Base-by-base conservation (phyloP, 352 stramenopile genomes). In the Pythium apleroticum region DNA sequence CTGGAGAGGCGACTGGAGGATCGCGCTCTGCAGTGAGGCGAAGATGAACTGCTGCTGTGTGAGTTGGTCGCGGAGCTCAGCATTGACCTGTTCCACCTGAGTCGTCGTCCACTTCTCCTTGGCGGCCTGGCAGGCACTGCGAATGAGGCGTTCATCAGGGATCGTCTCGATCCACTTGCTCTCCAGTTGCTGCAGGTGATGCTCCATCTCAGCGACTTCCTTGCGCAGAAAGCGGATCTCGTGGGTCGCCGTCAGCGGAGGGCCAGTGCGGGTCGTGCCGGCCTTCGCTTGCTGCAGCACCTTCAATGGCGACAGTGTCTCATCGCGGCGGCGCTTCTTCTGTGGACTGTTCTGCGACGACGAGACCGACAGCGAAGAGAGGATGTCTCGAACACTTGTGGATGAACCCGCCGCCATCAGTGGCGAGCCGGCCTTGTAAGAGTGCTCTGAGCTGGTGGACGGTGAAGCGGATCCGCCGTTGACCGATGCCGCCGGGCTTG, bases 1-100 rank as follows among this genome's bases (percentile, higher is more conserved):
- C 30, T 78, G 72, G 14, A 89, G 67, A 33, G 80, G 80, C 35
- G 78, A 81, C 63, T 85, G 74, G 3, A 77, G 71, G 52, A 88
- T 71, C 27, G 77, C 61, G 53, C 73, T 80, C 52, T 89, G 80
- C 19, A 89, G 63, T 1, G 80, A 86, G 27, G 80, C 80, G 17
- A 89, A 71, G 54, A 84, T 83, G 35, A 89, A 69, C 64, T 89
- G 80, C 60, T 89, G 80, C 61, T 89, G 78, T 41, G 81, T 52
- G 19, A 86, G 63, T 63, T 88, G 80, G 65, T 85, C 73, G 49
- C 81, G 81, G 27, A 89, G 73, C 60, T 74, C 60, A 4, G 65
- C 67, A 52, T 89, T 89, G 22, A 86, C 60, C 35, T 73, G 56
- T 28, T 89, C 80, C 3, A 81, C 66, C 52, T 88, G 68, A 9